phyloP scores from a whole-genome alignment of 495 filamentous ascomycete species.

The Letharia columbiana region DNA sequence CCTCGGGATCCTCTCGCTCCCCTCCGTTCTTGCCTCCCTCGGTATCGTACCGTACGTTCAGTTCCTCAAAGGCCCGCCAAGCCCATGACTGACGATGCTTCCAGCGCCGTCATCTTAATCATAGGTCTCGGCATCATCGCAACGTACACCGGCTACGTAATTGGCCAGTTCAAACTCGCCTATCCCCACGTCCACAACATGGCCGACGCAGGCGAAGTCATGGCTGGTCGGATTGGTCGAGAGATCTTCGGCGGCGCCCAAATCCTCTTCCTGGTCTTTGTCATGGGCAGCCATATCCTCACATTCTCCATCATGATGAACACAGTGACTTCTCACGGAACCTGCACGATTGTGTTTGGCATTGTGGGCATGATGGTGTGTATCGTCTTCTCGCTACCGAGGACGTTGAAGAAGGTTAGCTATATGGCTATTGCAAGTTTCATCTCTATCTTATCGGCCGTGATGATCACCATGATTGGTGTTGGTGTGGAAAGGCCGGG shows the following conservation, averaged over 20 bases:
- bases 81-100: neutral
- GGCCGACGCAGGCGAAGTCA: slow-evolving; percentile 60
- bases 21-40: slow-evolving; percentile 53
- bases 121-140: slow-evolving; percentile 55
- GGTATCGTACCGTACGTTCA: slow-evolving; percentile 44
- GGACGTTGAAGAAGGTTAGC: slow-evolving; percentile 51
- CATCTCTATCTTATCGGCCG: slow-evolving; percentile 53
- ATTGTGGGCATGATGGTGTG: slow-evolving; percentile 56
- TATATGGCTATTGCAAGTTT: slow-evolving; percentile 61
- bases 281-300: slow-evolving; percentile 67
- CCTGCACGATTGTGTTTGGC: slow-evolving; percentile 61
- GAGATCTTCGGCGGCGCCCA: slow-evolving; percentile 57
- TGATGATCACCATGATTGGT: slow-evolving; percentile 61
- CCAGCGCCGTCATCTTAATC: slow-evolving; percentile 46
- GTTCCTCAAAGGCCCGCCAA: neutral
- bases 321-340: slow-evolving; percentile 51
- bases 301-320: slow-evolving; percentile 67
- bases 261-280: slow-evolving; percentile 62
- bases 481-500: slow-evolving; percentile 41
- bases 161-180: slow-evolving; percentile 67
- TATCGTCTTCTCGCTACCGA: slow-evolving; percentile 53
- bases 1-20: slow-evolving; percentile 59
- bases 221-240: slow-evolving; percentile 54
- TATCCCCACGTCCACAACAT: slow-evolving; percentile 66
- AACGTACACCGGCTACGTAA: slow-evolving; percentile 68